phyloP scores from a whole-genome alignment of 202 grass and related monocot species.

The Saccharum hybrid region DNA sequence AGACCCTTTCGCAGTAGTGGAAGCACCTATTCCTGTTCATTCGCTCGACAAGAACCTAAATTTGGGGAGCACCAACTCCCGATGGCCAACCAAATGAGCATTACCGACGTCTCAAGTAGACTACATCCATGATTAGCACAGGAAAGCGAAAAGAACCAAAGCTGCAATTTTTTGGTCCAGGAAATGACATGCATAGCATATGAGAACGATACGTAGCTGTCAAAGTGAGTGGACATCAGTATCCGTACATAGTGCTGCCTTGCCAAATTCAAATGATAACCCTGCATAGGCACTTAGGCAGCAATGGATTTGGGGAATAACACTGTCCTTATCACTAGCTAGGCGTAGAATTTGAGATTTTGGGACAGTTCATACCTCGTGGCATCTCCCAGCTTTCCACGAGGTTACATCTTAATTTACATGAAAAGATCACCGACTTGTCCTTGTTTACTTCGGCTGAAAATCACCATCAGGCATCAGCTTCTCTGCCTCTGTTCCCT shows the following conservation, averaged over 20 bases:
- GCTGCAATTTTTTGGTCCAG: neutral
- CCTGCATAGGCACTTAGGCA: neutral
- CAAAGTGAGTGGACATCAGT: neutral
- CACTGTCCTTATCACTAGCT: neutral
- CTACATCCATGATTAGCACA: neutral
- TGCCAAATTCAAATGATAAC: constrained; percentile 2
- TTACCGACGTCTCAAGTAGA: neutral
- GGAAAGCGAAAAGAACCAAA: neutral
- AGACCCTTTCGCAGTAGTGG: constrained; percentile 10
- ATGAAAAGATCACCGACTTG: neutral
- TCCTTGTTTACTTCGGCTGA: neutral
- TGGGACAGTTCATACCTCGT: neutral
- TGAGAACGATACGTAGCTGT: neutral
- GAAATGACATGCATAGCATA: neutral
- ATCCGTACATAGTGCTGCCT: neutral
- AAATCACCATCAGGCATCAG: neutral
- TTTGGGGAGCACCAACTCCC: constrained; percentile 35
- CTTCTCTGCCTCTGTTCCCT: too few relatives aligned
- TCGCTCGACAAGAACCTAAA: constrained; percentile 49
- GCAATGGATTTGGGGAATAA: neutral
- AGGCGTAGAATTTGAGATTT: neutral
- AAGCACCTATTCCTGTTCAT: constrained; percentile 12
- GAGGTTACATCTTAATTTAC: constrained; percentile 2
- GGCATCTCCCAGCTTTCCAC: neutral
- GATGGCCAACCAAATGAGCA: neutral